A percentile compares a stretch with the other conserved stretches of the same genome.
phyloP scores from a whole-genome alignment of 352 stramenopile species.

The Thalassiosira mediterranea region DNA sequence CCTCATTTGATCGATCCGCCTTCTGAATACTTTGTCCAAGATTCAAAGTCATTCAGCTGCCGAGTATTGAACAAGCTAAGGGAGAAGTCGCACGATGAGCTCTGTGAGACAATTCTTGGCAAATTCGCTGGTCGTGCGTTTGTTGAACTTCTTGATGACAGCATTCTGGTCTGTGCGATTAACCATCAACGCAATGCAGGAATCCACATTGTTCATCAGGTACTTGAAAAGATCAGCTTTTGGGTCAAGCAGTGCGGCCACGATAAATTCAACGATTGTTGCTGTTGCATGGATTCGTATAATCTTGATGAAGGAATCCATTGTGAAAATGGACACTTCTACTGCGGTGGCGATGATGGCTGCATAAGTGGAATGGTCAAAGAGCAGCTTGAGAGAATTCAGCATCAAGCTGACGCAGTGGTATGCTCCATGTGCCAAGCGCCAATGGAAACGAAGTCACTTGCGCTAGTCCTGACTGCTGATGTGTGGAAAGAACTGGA shows the following conservation, averaged over 20 bases:
- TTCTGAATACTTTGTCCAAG: constrained; percentile 26
- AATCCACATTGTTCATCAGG: neutral
- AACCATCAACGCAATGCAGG: neutral
- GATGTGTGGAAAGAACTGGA: constrained; percentile 21
- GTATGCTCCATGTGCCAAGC: constrained; percentile 17
- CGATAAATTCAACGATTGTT: constrained; percentile 27
- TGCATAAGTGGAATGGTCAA: constrained; percentile 17
- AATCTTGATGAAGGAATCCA: constrained; percentile 25
- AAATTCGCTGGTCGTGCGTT: constrained; percentile 8
- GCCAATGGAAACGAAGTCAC: constrained; percentile 2
- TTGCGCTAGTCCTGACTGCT: constrained; percentile 10
- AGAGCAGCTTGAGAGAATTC: neutral
- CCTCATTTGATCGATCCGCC: constrained; percentile 16
- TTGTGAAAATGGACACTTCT: constrained; percentile 38
- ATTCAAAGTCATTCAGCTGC: constrained; percentile 9
- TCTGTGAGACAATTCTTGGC: constrained; percentile 2
- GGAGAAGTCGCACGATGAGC: neutral
- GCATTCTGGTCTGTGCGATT: constrained; percentile 9
- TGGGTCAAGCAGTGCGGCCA: constrained; percentile 30
- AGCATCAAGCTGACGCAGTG: constrained; percentile 18
- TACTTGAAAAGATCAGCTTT: constrained; percentile 23
- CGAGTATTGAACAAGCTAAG: constrained; percentile 23
- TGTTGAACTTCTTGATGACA: constrained; percentile 8
- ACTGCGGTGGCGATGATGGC: constrained; percentile 17
- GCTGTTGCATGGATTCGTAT: constrained; percentile 23